Conservation (phyloP, 768 basidiomycete species). For the Aureoboletus auriporus region DNA sequence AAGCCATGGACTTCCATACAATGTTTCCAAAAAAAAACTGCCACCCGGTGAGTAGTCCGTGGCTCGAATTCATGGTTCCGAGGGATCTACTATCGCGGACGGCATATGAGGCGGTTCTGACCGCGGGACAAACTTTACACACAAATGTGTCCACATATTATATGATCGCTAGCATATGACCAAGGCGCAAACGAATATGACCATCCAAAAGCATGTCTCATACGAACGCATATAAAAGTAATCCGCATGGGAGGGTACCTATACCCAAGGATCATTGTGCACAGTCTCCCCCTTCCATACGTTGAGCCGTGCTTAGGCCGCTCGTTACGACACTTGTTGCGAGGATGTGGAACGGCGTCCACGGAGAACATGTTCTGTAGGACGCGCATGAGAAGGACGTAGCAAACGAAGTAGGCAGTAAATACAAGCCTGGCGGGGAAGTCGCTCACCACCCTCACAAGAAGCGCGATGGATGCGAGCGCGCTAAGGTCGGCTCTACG, state of each 20-base stretch:
- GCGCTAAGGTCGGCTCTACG: slow-evolving; percentile 46
- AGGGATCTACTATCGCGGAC: too few relatives aligned
- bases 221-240: slow-evolving; percentile 7
- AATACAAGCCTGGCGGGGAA: slow-evolving; percentile 46
- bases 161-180: background rate
- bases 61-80: too few relatives aligned
- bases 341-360: slow-evolving; percentile 61
- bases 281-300: slow-evolving; percentile 51
- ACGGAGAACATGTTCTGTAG: slow-evolving; percentile 30
- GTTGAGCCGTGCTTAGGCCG: slow-evolving; percentile 66
- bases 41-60: too few relatives aligned
- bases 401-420: background rate
- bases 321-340: slow-evolving; percentile 73
- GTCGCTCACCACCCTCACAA: slow-evolving; percentile 55
- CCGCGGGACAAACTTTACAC: too few relatives aligned
- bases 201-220: slow-evolving; percentile 14
- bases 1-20: too few relatives aligned
- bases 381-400: slow-evolving; percentile 11
- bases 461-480: slow-evolving; percentile 75
- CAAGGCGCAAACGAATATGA: background rate
- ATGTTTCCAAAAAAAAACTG: too few relatives aligned
- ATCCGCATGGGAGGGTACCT: slow-evolving; percentile 7
- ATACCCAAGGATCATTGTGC: slow-evolving; percentile 16
- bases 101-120: too few relatives aligned
- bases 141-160: background rate